A percentile compares a stretch with the other conserved stretches of the same genome.
Evolutionary conservation across 1,284 basidiomycete species (phyloP).

Genomic region (Malassezia vespertilionis): DNA sequence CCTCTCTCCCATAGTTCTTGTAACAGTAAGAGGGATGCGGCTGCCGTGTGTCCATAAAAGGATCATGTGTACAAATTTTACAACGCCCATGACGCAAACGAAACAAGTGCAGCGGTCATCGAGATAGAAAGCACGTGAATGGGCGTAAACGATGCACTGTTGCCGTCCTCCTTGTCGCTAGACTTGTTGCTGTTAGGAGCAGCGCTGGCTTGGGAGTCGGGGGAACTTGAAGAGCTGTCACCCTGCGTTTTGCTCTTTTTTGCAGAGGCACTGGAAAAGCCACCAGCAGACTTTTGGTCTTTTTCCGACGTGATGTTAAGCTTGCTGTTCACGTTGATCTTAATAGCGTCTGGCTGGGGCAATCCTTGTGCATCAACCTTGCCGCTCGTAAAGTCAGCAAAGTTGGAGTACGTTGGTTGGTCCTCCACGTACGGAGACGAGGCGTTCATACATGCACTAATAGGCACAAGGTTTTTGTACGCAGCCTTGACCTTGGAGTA

Average conservation of each 20-base stretch:
- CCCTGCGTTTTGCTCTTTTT: too few relatives aligned
- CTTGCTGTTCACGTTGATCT: constrained; percentile 12
- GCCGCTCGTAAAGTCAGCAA: constrained; percentile 31
- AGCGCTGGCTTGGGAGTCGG: background rate
- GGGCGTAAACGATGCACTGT: background rate
- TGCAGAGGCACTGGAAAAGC: constrained; percentile 2
- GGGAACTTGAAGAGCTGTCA: background rate
- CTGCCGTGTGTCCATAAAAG: too few relatives aligned
- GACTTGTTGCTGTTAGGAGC: background rate
- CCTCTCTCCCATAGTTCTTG: too few relatives aligned
- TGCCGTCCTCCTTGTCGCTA: background rate
- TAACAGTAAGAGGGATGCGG: too few relatives aligned
- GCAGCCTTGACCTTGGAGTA: constrained; percentile 31
- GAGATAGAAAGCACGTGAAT: background rate
- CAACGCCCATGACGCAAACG: too few relatives aligned
- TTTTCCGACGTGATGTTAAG: constrained; percentile 2
- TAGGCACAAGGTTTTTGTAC: constrained; percentile 41
- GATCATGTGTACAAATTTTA: too few relatives aligned
- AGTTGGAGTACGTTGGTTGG: constrained; percentile 43
- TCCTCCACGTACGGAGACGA: constrained; percentile 50
- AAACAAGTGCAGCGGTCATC: background rate
- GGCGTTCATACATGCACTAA: constrained; percentile 41
- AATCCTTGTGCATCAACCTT: constrained; percentile 31
- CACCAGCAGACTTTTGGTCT: background rate
- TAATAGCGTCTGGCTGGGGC: constrained; percentile 23